Base-by-base conservation (phyloP, 2,329 filamentous ascomycete genomes). In the Paradendryphiella salina region DNA sequence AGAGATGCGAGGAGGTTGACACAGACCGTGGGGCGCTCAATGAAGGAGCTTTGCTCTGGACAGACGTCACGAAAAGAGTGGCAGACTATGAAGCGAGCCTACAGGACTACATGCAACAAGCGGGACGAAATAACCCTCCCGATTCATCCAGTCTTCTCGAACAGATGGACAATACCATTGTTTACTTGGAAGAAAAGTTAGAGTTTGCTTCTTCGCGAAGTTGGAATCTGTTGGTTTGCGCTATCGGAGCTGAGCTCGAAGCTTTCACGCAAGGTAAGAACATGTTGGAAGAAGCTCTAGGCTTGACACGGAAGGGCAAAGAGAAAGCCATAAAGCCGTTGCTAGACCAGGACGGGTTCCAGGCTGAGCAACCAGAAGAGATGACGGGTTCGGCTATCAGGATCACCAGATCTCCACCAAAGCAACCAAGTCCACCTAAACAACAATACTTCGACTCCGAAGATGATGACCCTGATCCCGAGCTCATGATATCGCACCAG, bases 211-310 rank as follows among this genome's bases (percentile, higher is more conserved):
- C 88, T 53, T 74, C 77, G 1, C 82, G 82, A 49, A 79, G 80
- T 13, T 93, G 89, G 88, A 91, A 87, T 49, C 74, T 92, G 13
- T 77, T 93, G 14, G 85, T 91, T 4, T 88, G 84, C 43, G 88
- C 87, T 9, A 84, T 93, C 28, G 87, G 88, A 0, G 88, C 89
- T 0, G 89, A 90, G 67, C 66, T 88, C 1, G 85, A 87, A 51
- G 85, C 86, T 2, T 85, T 89, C 53, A 75, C 75, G 26, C 81
- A 86, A 61, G 85, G 85, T 1, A 79, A 80, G 59, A 70, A 76
- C 3, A 76, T 89, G 34, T 73, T 89, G n/a, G 66, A 75, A 32
- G 66, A 71, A 9, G 67, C 72, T 9, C 60, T 77, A 8, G 67
- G 68, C 4, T 31, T 60, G 28, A 61, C 54, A 39, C 52, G 50